Evolutionary conservation across 345 rosid species (phyloP).

Genomic region (Dipteronia dyeriana): DNA sequence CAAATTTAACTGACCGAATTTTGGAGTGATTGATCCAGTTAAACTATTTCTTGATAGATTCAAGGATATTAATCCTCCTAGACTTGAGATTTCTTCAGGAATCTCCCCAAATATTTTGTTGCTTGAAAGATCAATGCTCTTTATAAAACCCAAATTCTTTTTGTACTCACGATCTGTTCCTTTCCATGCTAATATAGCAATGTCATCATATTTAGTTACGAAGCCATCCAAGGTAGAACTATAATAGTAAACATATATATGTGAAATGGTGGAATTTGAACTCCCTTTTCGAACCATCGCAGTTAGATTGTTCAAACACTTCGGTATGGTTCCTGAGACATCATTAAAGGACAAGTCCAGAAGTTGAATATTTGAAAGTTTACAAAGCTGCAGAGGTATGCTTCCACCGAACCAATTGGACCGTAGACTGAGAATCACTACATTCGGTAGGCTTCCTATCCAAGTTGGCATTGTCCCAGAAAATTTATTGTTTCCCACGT

Average conservation of each 20-base stretch:
- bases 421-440: slow-evolving; percentile 1
- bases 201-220: neutral
- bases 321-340: slow-evolving; percentile 11
- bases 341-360: slow-evolving; percentile 17
- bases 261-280: no score
- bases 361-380: neutral
- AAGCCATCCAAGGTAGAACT: no score
- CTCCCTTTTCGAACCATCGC: neutral
- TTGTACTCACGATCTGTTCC: neutral
- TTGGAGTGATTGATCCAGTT: neutral
- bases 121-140: slow-evolving; percentile 1
- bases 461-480: slow-evolving; percentile 4
- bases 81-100: neutral
- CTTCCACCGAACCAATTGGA: neutral
- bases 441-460: slow-evolving; percentile 14
- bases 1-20: neutral
- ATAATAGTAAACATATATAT: no score
- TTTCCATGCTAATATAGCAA: neutral
- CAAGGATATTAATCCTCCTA: neutral
- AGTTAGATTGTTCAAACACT: slow-evolving; percentile 10
- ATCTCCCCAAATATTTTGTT: neutral
- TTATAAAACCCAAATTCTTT: neutral
- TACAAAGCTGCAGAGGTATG: neutral
- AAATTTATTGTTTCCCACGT: neutral
- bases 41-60: neutral